phyloP scores from a whole-genome alignment of 805 yeast species.

The Ogataea pini region DNA sequence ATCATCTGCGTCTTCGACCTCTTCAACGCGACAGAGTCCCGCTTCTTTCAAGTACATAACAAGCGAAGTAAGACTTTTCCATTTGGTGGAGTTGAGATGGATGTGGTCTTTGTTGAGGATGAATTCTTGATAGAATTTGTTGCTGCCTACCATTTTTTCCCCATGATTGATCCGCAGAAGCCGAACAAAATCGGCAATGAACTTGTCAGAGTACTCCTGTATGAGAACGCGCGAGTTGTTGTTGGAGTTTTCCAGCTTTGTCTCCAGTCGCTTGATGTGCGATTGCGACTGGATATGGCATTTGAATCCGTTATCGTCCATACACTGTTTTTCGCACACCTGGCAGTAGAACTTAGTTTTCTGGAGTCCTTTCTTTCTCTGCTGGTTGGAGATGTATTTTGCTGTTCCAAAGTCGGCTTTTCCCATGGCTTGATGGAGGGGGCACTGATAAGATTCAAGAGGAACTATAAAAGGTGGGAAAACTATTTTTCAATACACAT shows the following conservation, averaged over 20 bases:
- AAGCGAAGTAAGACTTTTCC: slow-evolving; percentile 71
- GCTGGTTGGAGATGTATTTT: slow-evolving; percentile 69
- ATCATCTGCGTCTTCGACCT: slow-evolving; percentile 36
- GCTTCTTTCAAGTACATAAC: slow-evolving; percentile 57
- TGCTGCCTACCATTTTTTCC: slow-evolving; percentile 74
- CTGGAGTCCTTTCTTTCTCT: slow-evolving; percentile 84
- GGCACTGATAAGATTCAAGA: too few species aligned
- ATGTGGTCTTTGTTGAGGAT: slow-evolving; percentile 80
- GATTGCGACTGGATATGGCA: slow-evolving; percentile 84
- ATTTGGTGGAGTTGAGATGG: slow-evolving; percentile 88
- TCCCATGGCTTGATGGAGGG: slow-evolving; percentile 39
- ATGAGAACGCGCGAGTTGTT: slow-evolving; percentile 37
- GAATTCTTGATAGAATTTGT: slow-evolving; percentile 86
- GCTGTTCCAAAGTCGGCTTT: slow-evolving; percentile 67
- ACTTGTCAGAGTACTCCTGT: slow-evolving; percentile 58
- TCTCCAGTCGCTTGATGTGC: slow-evolving; percentile 60
- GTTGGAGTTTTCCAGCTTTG: slow-evolving; percentile 45
- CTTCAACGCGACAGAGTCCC: slow-evolving; percentile 56
- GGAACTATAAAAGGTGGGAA: too few species aligned
- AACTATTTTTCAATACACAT: too few species aligned
- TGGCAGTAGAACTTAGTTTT: slow-evolving; percentile 87
- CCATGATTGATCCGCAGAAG: slow-evolving; percentile 73
- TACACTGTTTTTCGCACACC: slow-evolving; percentile 86
- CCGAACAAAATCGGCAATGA: slow-evolving; percentile 63
- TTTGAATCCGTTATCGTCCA: slow-evolving; percentile 94